A percentile compares a stretch with the other conserved stretches of the same genome.
These are phyloP conservation scores for Uronychia setigera DNA, from an alignment of 73 alveolate genomes.

Conservation along the genomic window DNA sequence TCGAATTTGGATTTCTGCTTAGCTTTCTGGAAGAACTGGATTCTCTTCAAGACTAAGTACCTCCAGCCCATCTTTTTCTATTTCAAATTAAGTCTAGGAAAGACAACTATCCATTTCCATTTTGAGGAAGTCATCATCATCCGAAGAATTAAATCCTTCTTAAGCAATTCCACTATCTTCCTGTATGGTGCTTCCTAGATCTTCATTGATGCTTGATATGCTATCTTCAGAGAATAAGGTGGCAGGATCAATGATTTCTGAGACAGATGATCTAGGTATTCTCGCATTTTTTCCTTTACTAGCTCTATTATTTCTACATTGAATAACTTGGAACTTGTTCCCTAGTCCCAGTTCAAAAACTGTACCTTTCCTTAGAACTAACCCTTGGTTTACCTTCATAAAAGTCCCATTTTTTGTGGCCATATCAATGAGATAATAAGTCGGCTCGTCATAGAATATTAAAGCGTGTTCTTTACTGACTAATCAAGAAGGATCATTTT, in stretches of 20 bases:
- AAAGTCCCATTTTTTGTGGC: conserved; percentile 8
- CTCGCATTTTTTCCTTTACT: not conserved
- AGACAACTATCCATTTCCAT: not conserved
- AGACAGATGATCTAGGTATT: not conserved
- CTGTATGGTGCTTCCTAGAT: not conserved
- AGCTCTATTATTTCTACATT: not conserved
- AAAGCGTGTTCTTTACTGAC: conserved; percentile 6
- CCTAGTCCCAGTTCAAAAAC: conserved; percentile 6
- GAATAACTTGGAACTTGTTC: not conserved
- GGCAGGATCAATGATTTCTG: not conserved
- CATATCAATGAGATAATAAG: conserved; percentile 1
- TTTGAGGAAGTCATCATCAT: not conserved
- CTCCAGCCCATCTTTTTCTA: not conserved
- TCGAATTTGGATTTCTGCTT: not conserved
- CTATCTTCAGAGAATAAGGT: not conserved
- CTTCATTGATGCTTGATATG: not conserved
- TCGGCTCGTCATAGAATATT: not conserved
- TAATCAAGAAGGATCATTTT: not conserved
- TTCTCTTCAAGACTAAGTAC: not conserved
- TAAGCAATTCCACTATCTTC: not conserved
- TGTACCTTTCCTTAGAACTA: not conserved
- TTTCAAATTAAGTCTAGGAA: not conserved
- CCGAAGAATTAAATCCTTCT: not conserved
- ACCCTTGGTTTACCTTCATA: not conserved
- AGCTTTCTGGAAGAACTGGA: not conserved